A percentile compares a stretch with the other conserved stretches of the same genome.
These are phyloP conservation scores for Fusarium incarnatum DNA, from an alignment of 2,329 filamentous ascomycete species.

Conservation along the genomic window DNA sequence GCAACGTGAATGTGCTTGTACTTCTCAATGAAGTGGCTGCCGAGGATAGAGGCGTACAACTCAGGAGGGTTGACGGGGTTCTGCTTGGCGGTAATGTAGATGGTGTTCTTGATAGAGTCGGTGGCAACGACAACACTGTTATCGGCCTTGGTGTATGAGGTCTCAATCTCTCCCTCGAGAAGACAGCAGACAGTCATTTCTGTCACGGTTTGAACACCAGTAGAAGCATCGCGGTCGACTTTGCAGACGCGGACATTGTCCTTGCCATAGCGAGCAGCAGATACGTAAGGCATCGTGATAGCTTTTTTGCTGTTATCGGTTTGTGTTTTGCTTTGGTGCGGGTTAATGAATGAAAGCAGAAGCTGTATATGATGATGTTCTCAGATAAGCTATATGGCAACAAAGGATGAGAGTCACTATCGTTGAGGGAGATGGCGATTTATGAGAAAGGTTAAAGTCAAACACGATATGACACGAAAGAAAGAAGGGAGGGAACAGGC, in stretches of 20 bases:
- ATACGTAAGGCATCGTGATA: conserved; percentile 64
- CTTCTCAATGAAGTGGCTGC: conserved; percentile 86
- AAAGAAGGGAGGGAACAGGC: conserved; percentile 18
- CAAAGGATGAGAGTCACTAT: conserved; percentile 5
- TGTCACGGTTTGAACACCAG: conserved; percentile 84
- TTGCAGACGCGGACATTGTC: conserved; percentile 99
- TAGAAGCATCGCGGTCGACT: conserved; percentile 81
- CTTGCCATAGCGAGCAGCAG: conserved; percentile 84
- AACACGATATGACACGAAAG: background rate
- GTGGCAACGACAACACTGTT: conserved; percentile 96
- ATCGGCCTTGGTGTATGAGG: conserved; percentile 90
- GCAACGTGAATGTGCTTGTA: conserved; percentile 91
- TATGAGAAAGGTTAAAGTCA: background rate
- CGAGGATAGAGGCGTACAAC: conserved; percentile 86
- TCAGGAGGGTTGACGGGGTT: conserved; percentile 93
- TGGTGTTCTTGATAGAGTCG: conserved; percentile 97
- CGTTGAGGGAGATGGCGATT: background rate
- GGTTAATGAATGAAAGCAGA: conserved; percentile 8
- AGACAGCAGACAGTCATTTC: conserved; percentile 96
- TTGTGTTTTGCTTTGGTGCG: background rate
- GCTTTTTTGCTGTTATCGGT: conserved; percentile 12
- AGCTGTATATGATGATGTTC: conserved; percentile 7
- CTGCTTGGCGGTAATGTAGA: conserved; percentile 95
- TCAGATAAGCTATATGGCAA: conserved; percentile 16
- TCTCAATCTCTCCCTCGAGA: conserved; percentile 91